Evolutionary conservation across 805 yeast species (phyloP).

Genomic region (Wickerhamomyces silvicola): DNA sequence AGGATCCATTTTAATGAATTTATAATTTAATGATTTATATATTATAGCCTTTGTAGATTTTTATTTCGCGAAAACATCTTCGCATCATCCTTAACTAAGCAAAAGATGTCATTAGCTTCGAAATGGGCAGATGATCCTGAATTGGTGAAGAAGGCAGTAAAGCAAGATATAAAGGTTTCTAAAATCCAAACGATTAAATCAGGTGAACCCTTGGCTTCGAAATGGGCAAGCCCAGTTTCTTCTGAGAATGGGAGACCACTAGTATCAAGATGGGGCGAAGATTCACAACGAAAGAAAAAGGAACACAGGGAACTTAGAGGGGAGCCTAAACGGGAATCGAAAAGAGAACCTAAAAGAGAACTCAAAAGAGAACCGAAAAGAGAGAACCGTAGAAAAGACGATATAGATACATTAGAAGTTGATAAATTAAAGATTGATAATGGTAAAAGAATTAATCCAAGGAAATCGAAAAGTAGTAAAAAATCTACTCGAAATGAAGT

Average conservation of each 20-base stretch:
- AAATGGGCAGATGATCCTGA: constrained; percentile 20
- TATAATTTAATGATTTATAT: too few species aligned
- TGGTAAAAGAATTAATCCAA: neutral
- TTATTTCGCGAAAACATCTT: too few species aligned
- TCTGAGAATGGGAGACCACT: constrained; percentile 12
- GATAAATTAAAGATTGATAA: too few species aligned
- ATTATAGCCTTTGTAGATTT: too few species aligned
- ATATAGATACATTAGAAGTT: too few species aligned
- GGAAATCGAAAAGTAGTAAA: neutral
- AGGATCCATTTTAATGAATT: too few species aligned
- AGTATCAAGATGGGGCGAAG: constrained; percentile 9
- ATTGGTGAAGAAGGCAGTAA: constrained; percentile 9
- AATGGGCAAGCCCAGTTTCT: constrained; percentile 15
- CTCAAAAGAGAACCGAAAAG: neutral
- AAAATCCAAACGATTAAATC: constrained; percentile 12
- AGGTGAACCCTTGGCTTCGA: constrained; percentile 15
- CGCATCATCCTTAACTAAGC: too few species aligned
- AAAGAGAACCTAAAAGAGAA: neutral
- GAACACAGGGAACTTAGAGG: neutral
- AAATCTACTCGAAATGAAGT: neutral
- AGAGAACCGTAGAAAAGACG: too few species aligned
- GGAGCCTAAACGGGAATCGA: neutral
- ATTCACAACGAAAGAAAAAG: constrained; percentile 4
- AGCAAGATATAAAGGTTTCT: constrained; percentile 10
- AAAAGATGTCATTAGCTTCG: constrained; percentile 10